Evolutionary conservation across 164 flowering plant species (phyloP), one percentile per base, ranked within the genome.

Genomic region (Dillenia suffruticosa): DNA sequence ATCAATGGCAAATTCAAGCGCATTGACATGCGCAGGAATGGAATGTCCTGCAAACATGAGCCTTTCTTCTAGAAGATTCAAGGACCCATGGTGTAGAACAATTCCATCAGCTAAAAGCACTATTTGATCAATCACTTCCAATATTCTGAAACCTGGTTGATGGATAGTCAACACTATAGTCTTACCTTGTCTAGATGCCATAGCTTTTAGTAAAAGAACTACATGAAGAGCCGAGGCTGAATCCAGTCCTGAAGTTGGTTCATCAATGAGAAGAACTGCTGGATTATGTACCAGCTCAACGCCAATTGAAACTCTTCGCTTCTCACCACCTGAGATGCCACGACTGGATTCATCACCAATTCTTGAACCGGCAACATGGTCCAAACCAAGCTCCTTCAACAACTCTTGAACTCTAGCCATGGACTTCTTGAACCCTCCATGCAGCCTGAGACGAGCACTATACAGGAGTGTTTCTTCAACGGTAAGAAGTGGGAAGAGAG

Each of bases 171-270:
- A 47, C 47, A 90, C 71, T 46, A 90, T 73, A 0, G 98, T 94
- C 77, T 87, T 89, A 43, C 85, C 84, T 72, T 85, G 85, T 15
- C 71, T 71, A 5, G 72, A 61, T 3, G 72, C 95, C 95, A 87
- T 86, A 0, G 78, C 68, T 66, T 84, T 87, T 12, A 94, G 88
- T 72, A 91, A 43, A 12, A 71, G 24, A 8, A 83, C 68, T 0
- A 94, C 75, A 45, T 91, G 88, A 63, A 91, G 79, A 26, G 98
- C 98, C 9, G 97, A 84, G 0, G 84, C 89, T 4, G 97, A 90
- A 59, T 94, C 97, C 75, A 94, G 61, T 5, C 98, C 98, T 6
- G 97, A 94, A 9, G 98, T 94, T 14, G 98, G 97, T 61, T 94
- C 98, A 60, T 94, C 97, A 10, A 94, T 75, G 49, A 94, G 17